phyloP scores from a whole-genome alignment of 768 basidiomycete genomes.

The Hortiboletus campestris region DNA sequence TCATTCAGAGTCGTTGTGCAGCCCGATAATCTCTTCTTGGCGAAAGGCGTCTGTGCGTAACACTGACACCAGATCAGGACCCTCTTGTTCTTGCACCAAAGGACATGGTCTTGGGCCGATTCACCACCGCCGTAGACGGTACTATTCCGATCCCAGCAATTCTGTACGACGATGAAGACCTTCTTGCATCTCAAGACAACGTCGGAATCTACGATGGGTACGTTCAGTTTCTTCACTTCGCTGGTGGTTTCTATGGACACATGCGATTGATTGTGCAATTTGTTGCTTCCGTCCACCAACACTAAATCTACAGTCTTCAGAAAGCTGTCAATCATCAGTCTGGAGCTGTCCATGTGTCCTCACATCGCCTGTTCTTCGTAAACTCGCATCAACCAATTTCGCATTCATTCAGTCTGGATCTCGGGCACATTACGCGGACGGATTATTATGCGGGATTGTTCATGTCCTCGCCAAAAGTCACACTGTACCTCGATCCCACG shows the following conservation, averaged over 20 bases:
- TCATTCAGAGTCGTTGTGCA: constrained; percentile 3
- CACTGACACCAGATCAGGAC: neutral
- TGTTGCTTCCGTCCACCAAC: constrained; percentile 28
- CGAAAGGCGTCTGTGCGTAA: neutral
- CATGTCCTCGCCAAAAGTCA: constrained; percentile 86
- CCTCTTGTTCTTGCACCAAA: neutral
- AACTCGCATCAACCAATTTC: constrained; percentile 47
- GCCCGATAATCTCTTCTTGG: neutral
- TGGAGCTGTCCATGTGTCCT: constrained; percentile 71
- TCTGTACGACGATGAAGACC: constrained; percentile 78
- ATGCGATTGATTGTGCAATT: constrained; percentile 16
- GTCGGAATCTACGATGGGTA: constrained; percentile 95
- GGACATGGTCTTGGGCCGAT: constrained; percentile 54
- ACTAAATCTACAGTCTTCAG: constrained; percentile 57
- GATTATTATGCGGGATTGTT: constrained; percentile 90
- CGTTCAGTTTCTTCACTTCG: constrained; percentile 26
- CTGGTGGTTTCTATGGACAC: constrained; percentile 14
- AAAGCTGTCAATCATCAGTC: constrained; percentile 79
- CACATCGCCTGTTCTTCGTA: constrained; percentile 84
- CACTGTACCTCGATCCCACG: constrained; percentile 57
- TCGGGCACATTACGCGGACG: constrained; percentile 67
- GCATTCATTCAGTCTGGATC: constrained; percentile 66
- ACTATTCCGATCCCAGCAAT: constrained; percentile 76
- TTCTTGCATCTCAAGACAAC: constrained; percentile 67
- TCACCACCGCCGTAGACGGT: constrained; percentile 61